A percentile compares a stretch with the other conserved stretches of the same genome.
Evolutionary conservation across 768 basidiomycete genomes (phyloP).

Genomic region (Trametes elegans): DNA sequence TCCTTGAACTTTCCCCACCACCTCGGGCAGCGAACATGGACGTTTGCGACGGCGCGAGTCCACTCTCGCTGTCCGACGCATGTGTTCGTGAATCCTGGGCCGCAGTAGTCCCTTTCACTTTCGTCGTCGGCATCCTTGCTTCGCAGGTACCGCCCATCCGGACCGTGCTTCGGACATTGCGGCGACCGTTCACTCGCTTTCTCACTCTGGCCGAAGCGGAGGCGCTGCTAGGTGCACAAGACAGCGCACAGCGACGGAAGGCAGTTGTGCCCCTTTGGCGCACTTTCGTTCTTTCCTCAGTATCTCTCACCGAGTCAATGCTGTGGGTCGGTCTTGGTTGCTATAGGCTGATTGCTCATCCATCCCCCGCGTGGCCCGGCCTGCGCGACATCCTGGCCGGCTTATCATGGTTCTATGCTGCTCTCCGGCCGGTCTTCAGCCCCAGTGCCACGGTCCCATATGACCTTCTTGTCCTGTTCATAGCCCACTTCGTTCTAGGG

Average conservation of each 20-base stretch:
- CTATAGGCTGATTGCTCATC: conserved; percentile 43
- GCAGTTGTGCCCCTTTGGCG: conserved; percentile 52
- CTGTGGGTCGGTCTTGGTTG: conserved; percentile 61
- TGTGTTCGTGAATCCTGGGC: conserved; percentile 30
- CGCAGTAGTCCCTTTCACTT: conserved; percentile 26
- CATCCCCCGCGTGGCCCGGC: conserved; percentile 32
- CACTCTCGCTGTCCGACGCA: conserved; percentile 23
- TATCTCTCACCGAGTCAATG: conserved; percentile 56
- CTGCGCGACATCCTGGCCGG: conserved; percentile 48
- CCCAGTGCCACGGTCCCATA: conserved; percentile 58
- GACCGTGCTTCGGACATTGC: conserved; percentile 1
- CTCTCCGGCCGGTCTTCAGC: conserved; percentile 49
- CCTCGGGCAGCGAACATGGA: conserved; percentile 7
- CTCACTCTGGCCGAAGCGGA: conserved; percentile 30
- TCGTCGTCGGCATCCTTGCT: conserved; percentile 23
- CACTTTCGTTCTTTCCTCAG: conserved; percentile 50
- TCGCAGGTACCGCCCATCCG: conserved; percentile 18
- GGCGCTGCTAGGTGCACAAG: conserved; percentile 19
- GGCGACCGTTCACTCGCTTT: conserved; percentile 23
- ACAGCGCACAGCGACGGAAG: neutral
- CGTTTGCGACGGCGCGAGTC: conserved; percentile 5
- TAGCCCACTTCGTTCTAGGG: conserved; percentile 44
- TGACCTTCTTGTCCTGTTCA: conserved; percentile 62
- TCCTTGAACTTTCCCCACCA: neutral
- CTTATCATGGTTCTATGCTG: conserved; percentile 64